Conservation (phyloP, 805 yeast species). For the Myxozyma mucilagina region DNA sequence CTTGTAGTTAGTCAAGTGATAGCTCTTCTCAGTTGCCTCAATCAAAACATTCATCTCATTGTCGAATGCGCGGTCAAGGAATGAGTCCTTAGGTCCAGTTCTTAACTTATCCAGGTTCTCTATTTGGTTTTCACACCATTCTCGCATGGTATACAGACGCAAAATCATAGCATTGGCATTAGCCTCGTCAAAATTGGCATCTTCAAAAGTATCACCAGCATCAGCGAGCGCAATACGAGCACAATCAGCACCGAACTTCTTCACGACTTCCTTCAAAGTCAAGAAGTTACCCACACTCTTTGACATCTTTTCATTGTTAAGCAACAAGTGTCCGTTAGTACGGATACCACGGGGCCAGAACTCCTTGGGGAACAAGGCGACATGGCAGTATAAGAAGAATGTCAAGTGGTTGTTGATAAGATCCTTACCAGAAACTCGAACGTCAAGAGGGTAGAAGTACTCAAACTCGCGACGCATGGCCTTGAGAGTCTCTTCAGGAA, state of each 20-base stretch:
- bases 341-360: conserved; percentile 95
- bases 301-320: conserved; percentile 97
- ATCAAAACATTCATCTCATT: conserved; percentile 87
- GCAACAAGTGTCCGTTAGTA: conserved; percentile 90
- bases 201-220: conserved; percentile 97
- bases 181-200: conserved; percentile 95
- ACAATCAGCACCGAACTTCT: conserved; percentile 96
- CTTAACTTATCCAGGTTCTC: conserved; percentile 29
- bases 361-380: conserved; percentile 85
- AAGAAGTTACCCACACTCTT: conserved; percentile 96
- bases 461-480: conserved; percentile 90
- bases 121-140: conserved; percentile 86
- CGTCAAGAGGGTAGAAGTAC: conserved; percentile 93
- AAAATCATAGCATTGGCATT: conserved; percentile 97
- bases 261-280: conserved; percentile 80
- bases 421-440: conserved; percentile 92
- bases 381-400: conserved; percentile 89
- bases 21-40: conserved; percentile 70
- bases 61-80: conserved; percentile 87
- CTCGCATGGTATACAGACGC: conserved; percentile 86
- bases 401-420: conserved; percentile 96
- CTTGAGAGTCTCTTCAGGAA: conserved; percentile 66
- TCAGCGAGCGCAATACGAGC: conserved; percentile 96
- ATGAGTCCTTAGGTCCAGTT: conserved; percentile 52
- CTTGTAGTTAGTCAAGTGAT: conserved; percentile 74